Evolutionary conservation across 139 green algal genomes (phyloP), one percentile per base, ranked within the genome.

Genomic region (Yamagishiella unicocca): DNA sequence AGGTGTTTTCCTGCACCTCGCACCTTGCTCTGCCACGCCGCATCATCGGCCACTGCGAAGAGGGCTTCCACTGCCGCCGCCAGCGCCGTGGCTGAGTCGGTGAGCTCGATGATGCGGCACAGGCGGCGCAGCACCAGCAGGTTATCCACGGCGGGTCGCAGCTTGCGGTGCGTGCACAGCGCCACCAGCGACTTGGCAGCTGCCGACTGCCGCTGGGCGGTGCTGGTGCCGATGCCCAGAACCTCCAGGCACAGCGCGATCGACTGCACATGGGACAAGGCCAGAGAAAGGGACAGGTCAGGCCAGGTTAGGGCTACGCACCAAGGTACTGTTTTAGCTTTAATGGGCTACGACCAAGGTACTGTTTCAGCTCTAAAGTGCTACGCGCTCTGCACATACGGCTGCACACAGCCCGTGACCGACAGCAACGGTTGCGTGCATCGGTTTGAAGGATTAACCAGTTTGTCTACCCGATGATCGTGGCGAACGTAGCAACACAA

Each of bases 71-170:
- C 46, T 17, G 73, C 73, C 46, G 45, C 46, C 73, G 5, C n/a
- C 73, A 82, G 73, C 46, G 73, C 73, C 73, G 46, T 33, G 2
- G 73, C 38, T 14, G 46, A 31, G 25, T 67, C 31, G 3, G 73
- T 82, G 5, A 66, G 46, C 45, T 82, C 73, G 2, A 82, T 45
- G 31, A 82, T 31, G 46, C 73, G 73, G 29, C 46, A 31, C n/a
- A 82, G 73, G 7, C 73, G 45, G 14, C 73, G 45, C 45, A 82
- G 45, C 46, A 82, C 46, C 45, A 82, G 31, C n/a, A 82, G 10
- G 73, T 66, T 43, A 46, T 82, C 73, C n/a, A 82, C 46, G 4
- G 73, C 73, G 46, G 73, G 73, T 2, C 73, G 73, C 73, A 82
- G 73, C 12, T 82, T 12, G 46, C 17, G 46, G 73, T 82, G 73